phyloP scores from a whole-genome alignment of 331 rosid species.

The Pyracantha coccinea region DNA sequence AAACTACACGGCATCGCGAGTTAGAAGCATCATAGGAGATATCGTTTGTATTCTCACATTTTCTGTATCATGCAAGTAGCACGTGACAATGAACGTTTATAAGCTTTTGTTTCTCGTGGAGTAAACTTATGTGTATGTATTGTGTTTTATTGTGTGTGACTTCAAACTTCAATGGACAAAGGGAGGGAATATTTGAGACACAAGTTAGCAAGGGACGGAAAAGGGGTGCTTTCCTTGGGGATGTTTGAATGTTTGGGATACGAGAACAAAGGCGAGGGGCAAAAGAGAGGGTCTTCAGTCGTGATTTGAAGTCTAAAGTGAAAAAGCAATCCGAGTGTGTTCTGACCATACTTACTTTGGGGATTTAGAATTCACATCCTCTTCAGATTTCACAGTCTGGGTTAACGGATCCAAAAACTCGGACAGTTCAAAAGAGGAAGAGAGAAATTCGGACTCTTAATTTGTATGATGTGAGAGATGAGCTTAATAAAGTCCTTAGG shows the following conservation, averaged over 20 bases:
- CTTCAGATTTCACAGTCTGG: too few species aligned
- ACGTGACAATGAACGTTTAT: too few species aligned
- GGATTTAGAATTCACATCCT: neutral
- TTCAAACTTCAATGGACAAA: neutral
- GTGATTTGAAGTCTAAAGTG: slow-evolving; percentile 4
- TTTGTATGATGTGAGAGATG: too few species aligned
- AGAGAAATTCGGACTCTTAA: too few species aligned
- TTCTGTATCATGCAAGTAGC: too few species aligned
- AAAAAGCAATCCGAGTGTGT: slow-evolving; percentile 6
- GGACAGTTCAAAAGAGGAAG: too few species aligned
- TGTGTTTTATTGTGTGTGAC: too few species aligned
- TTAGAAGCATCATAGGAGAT: neutral
- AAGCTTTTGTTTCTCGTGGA: too few species aligned
- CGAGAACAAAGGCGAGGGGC: neutral
- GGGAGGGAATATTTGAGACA: neutral
- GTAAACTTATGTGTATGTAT: too few species aligned
- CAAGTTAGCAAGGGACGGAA: neutral
- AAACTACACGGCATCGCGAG: neutral
- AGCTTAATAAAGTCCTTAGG: too few species aligned
- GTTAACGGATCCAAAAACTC: too few species aligned
- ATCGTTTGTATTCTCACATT: neutral
- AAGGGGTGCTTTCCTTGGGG: neutral
- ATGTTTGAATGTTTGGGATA: too few species aligned
- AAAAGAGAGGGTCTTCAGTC: slow-evolving; percentile 7
- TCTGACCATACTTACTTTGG: slow-evolving; percentile 5